Conservation (phyloP, 2,329 filamentous ascomycete species). For the Balansia obtecta region DNA sequence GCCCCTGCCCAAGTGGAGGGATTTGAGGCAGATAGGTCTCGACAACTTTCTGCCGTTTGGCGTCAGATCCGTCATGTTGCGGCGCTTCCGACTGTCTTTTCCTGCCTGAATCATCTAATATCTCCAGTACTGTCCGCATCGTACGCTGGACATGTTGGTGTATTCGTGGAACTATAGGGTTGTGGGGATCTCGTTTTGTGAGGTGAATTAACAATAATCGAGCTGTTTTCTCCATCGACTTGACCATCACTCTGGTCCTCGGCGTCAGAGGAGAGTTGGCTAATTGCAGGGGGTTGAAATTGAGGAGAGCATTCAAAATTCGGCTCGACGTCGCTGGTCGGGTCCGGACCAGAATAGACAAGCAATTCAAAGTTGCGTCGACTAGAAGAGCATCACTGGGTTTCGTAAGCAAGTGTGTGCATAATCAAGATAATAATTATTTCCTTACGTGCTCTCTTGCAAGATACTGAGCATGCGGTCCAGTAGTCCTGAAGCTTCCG, state of each 20-base stretch:
- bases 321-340: slow-evolving; percentile 73
- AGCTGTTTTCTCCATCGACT: slow-evolving; percentile 90
- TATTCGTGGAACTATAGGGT: slow-evolving; percentile 63
- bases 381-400: slow-evolving; percentile 73
- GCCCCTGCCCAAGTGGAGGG: slow-evolving; percentile 60
- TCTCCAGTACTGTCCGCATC: slow-evolving; percentile 63
- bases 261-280: slow-evolving; percentile 67
- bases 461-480: slow-evolving; percentile 78
- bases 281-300: slow-evolving; percentile 81
- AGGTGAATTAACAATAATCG: slow-evolving; percentile 74
- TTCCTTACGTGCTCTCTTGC: slow-evolving; percentile 68
- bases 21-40: slow-evolving; percentile 34
- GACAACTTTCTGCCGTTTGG: slow-evolving; percentile 68
- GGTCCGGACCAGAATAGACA: slow-evolving; percentile 71
- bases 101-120: slow-evolving; percentile 64
- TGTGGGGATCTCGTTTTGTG: slow-evolving; percentile 73
- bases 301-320: slow-evolving; percentile 73
- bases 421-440: neutral
- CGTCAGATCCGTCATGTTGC: slow-evolving; percentile 59
- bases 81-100: slow-evolving; percentile 66
- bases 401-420: neutral
- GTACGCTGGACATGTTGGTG: slow-evolving; percentile 79
- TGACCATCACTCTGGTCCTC: slow-evolving; percentile 68
- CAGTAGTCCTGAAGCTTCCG: slow-evolving; percentile 80
- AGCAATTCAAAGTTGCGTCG: slow-evolving; percentile 80